Evolutionary conservation across 2,329 filamentous ascomycete species (phyloP), one percentile per base, ranked within the genome.

Genomic region (Cytospora chrysosperma): DNA sequence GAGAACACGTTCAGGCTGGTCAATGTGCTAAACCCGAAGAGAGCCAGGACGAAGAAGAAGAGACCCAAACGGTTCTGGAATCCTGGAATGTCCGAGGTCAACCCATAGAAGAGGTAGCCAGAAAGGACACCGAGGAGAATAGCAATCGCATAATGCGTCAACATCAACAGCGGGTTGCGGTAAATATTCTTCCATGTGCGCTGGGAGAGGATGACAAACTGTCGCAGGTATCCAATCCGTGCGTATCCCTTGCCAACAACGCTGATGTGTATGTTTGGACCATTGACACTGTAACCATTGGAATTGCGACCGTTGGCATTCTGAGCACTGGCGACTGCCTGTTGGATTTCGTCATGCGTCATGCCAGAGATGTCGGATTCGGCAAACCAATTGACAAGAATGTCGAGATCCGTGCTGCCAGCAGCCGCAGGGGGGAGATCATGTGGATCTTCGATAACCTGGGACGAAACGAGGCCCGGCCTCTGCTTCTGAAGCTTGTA

Each of bases 121-220:
- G 94, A 93, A 63, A 99, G 90, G 6, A 98, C 94, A 1, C 93
- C 95, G 7, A 99, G 85, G 0, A 98, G 79, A 65, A 99, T 98
- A 9, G 95, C 93, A 69, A 97, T 98, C 43, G 95, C 95, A 73
- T 98, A 99, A 77, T 99, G 95, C 0, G 93, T 97, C 63, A 99
- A 85, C 95, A 99, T 99, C 65, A 99, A 81, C 85, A 98, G 93
- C 1, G 95, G 95, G 75, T 99, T 97, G 63, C 95, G 88, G 79
- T 99, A 98, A 8, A 99, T 83, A 73, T 99, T 99, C 73, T 91
- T 93, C 94, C 94, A 99, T 0, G 95, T 99, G 53, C 95, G 87
- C 70, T 88, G 85, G 0, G 94, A 96, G 15, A 99, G 81, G 69
- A 99, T 97, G 61, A 88, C 73, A 76, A 99, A 98, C 75, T 99